These are phyloP conservation scores for Fusarium sp. DNA, from an alignment of 2,329 filamentous ascomycete genomes.

Conservation along the genomic window DNA sequence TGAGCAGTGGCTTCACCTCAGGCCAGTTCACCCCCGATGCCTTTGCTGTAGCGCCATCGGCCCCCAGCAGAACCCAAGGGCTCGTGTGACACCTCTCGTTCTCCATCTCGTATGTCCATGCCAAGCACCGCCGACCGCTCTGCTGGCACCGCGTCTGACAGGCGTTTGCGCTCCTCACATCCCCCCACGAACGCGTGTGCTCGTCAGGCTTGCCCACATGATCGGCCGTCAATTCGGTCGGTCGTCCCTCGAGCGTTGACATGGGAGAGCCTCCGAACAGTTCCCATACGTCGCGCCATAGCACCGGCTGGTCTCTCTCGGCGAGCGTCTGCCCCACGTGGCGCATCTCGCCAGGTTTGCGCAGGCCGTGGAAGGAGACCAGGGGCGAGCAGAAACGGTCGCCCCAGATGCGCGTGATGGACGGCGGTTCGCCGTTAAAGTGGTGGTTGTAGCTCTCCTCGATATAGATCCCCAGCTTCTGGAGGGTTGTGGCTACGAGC, in stretches of 20 bases:
- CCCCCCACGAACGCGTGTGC: slow-evolving; percentile 49
- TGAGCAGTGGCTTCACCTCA: slow-evolving; percentile 41
- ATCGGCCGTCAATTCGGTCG: slow-evolving; percentile 53
- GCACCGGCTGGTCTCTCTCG: slow-evolving; percentile 51
- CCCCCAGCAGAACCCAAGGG: slow-evolving; percentile 60
- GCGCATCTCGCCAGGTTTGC: slow-evolving; percentile 55
- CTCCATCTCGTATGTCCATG: slow-evolving; percentile 59
- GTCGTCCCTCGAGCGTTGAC: slow-evolving; percentile 48
- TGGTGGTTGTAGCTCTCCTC: slow-evolving; percentile 62
- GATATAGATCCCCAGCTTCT: slow-evolving; percentile 62
- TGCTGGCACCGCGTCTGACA: slow-evolving; percentile 55
- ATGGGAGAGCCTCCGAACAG: slow-evolving; percentile 56
- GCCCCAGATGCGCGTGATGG: slow-evolving; percentile 56
- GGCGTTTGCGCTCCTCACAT: slow-evolving; percentile 51
- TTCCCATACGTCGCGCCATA: slow-evolving; percentile 60
- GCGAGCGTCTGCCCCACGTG: slow-evolving; percentile 54
- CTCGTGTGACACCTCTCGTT: slow-evolving; percentile 54
- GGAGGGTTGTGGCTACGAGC: slow-evolving; percentile 61
- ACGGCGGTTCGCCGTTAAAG: slow-evolving; percentile 64
- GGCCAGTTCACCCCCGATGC: slow-evolving; percentile 48
- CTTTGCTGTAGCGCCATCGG: slow-evolving; percentile 37
- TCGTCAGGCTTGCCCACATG: slow-evolving; percentile 61
- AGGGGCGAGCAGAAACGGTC: slow-evolving; percentile 64
- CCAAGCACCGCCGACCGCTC: slow-evolving; percentile 54
- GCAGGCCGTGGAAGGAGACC: slow-evolving; percentile 61